Percentiles rank a stretch among this genome's conserved stretches.
These are phyloP conservation scores for Lecanicillium sp. DNA, from an alignment of 2,329 filamentous ascomycete genomes.

Conservation along the genomic window DNA sequence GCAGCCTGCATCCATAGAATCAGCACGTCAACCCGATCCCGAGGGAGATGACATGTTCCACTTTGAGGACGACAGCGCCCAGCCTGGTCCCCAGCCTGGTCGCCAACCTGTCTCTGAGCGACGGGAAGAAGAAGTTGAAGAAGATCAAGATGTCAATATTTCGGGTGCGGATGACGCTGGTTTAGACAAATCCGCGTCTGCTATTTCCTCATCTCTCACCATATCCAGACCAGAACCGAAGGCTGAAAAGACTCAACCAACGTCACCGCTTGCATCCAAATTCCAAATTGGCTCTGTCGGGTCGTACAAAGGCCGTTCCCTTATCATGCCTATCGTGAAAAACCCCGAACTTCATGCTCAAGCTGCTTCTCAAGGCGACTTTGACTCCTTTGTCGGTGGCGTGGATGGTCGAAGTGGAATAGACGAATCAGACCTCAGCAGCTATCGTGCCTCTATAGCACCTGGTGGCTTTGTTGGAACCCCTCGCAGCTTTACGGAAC, in stretches of 20 bases:
- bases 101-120: constrained; percentile 13
- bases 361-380: constrained; percentile 38
- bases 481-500: constrained; percentile 39
- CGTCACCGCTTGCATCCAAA: constrained; percentile 23
- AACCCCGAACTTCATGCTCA: constrained; percentile 39
- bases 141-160: constrained; percentile 18
- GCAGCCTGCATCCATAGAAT: background rate
- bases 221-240: constrained; percentile 19
- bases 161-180: too few species aligned
- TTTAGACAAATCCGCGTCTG: too few species aligned
- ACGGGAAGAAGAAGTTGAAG: constrained; percentile 8
- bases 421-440: constrained; percentile 35
- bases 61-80: constrained; percentile 31
- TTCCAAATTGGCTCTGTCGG: constrained; percentile 35
- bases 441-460: constrained; percentile 32
- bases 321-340: constrained; percentile 43
- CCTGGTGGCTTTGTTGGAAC: constrained; percentile 32
- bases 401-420: constrained; percentile 42
- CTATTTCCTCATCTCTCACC: constrained; percentile 27
- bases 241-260: constrained; percentile 17
- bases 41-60: constrained; percentile 35
- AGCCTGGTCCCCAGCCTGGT: constrained; percentile 17
- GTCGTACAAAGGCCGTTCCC: constrained; percentile 45
- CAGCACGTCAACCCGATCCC: constrained; percentile 4
- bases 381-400: constrained; percentile 44